Percentiles rank a stretch among this genome's conserved stretches.
These are phyloP conservation scores for Knufia petricola DNA, from an alignment of 2,329 filamentous ascomycete species.

Conservation along the genomic window DNA sequence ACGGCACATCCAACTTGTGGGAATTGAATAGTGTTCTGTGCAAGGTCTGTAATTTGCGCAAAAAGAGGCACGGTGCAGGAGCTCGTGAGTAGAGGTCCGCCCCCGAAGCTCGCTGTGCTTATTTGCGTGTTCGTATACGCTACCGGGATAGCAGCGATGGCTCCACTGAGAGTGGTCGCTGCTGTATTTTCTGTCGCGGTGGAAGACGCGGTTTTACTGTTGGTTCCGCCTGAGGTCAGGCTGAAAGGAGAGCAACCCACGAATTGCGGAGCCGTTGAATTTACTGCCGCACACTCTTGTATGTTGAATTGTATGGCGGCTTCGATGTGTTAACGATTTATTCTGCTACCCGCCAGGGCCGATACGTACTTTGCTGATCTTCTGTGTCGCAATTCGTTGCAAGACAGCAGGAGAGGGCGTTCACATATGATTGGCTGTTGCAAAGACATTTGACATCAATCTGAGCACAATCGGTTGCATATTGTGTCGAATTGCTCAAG, in stretches of 20 bases:
- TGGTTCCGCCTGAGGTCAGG: slow-evolving; percentile 8
- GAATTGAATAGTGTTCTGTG: slow-evolving; percentile 12
- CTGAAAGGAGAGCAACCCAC: slow-evolving; percentile 23
- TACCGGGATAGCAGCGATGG: slow-evolving; percentile 11
- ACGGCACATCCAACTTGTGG: slow-evolving; percentile 22
- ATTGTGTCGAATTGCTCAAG: slow-evolving; percentile 20
- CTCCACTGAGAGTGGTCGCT: slow-evolving; percentile 16
- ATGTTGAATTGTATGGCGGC: slow-evolving; percentile 24
- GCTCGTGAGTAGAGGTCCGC: slow-evolving; percentile 21
- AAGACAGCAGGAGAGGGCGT: slow-evolving; percentile 23
- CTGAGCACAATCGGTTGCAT: slow-evolving; percentile 19
- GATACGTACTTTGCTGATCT: slow-evolving; percentile 22
- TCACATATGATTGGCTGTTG: slow-evolving; percentile 19
- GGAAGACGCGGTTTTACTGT: slow-evolving; percentile 10
- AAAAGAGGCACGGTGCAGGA: slow-evolving; percentile 22
- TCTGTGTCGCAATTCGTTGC: slow-evolving; percentile 16
- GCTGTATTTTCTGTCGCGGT: slow-evolving; percentile 9
- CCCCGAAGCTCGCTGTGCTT: slow-evolving; percentile 16
- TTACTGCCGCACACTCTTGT: slow-evolving; percentile 21
- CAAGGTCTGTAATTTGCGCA: slow-evolving; percentile 15
- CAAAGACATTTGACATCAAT: slow-evolving; percentile 24
- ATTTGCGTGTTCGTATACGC: slow-evolving; percentile 11
- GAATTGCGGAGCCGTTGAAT: slow-evolving; percentile 23
- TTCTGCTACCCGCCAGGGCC: background rate
- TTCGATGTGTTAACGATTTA: slow-evolving; percentile 1